Evolutionary conservation across 768 basidiomycete species (phyloP), one percentile per base, ranked within the genome.

Genomic region (Boletus rubescentipes): DNA sequence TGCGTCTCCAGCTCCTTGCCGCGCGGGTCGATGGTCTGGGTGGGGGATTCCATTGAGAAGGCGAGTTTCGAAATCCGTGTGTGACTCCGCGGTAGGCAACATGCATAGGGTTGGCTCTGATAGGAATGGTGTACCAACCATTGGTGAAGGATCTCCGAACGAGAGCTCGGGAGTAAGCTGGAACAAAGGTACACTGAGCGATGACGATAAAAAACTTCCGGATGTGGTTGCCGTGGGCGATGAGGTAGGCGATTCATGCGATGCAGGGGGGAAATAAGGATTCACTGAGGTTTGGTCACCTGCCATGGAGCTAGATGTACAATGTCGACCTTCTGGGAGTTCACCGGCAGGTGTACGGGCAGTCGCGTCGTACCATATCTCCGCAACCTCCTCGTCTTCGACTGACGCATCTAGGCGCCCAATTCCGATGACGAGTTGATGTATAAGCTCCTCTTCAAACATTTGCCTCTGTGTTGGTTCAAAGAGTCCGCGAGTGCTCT

Each of bases 381-480:
- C 61, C 44, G 59, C 23, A 5, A 59, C 70, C 21, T 76, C 72
- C 60, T 79, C 80, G 4, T 67, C 62, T 56, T 70, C 59, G 57
- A 39, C 39, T 9, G 67, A 57, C 15, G 61, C 67, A 41, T 85
- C 85, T 29, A 98, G 76, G 20, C 85, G 77, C 9, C 91, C 91
- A 78, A 98, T 89, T 30, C 93, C 94, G 48, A 97, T 86, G 51
- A 96, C 86, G 57, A 98, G 86, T 34, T 92, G 91, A 50, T 89
- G 80, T 8, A 96, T 67, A 39, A 98, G 79, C 72, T 96, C 93
- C 31, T 83, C 79, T 63, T 90, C 86, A 58, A 97, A 83, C 67
- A 91, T 71, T 6, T 73, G 73, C 52, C 87, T 76, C 61, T 91
- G 84, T 20, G 71, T 63, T 37, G 48, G 64, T 6, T 79, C 79